Evolutionary conservation across 2,329 filamentous ascomycete species (phyloP), one percentile per base, ranked within the genome.

Genomic region (Chrysoporthe cubensis): DNA sequence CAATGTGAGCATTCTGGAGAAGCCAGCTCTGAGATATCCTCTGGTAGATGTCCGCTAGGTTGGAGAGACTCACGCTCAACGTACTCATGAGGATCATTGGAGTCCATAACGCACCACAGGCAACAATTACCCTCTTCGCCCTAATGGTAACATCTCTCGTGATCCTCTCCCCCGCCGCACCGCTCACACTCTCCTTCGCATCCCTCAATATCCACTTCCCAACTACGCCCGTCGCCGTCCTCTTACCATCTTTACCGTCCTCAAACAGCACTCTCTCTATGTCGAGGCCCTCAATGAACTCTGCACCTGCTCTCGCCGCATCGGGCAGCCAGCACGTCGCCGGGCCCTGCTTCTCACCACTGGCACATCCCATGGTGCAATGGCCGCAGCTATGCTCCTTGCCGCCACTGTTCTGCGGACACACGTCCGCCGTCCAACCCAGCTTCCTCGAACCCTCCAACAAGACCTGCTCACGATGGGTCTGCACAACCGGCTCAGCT

Each of bases 281-380:
- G 26, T 88, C 79, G 74, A 96, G 93, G 0, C 94, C 94, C 81
- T 97, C 93, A 67, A 96, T 86, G 75, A 97, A 97, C 71, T 86
- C 83, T 0, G 94, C 92, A 0, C 94, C 94, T 0, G 91, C 88
- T 64, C 85, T 84, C 0, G 90, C 91, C 2, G 95, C 94, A 73
- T 94, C 92, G 0, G 92, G 92, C 16, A 97, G 82, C 83, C 89
- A 97, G 7, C 88, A 88, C 34, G 92, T 88, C 0, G 87, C 86
- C 0, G 94, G 91, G 0, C 94, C 93, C 77, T 91, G 89, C 80
- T 97, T 97, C 71, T 89, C 88, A 59, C 85, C 88, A 2, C 87
- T 86, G 26, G 87, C 86, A 73, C 88, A 90, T 13, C 88, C 88
- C 44, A 88, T 73, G 46, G 84, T 81, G 75, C 88, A 90, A 69